Evolutionary conservation across 2,329 filamentous ascomycete genomes (phyloP).

Genomic region (Conoideocrella luteorostrata): DNA sequence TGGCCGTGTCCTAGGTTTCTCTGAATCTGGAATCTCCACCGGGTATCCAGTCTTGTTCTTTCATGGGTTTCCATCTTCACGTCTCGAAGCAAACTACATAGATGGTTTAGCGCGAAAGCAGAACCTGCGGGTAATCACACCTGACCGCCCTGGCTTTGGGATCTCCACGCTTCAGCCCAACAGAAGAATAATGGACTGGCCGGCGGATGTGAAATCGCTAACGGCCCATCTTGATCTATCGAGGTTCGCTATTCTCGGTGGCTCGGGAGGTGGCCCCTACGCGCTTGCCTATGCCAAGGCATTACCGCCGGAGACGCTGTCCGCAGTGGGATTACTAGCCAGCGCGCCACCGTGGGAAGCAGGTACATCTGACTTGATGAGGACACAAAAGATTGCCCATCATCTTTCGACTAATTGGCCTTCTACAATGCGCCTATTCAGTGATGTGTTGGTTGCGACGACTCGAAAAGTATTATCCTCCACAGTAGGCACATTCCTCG

Average conservation of each 20-base stretch:
- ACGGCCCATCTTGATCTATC: conserved; percentile 18
- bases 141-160: conserved; percentile 37
- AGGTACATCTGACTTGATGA: conserved; percentile 23
- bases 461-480: no score
- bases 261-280: no score
- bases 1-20: conserved; percentile 33
- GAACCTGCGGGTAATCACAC: conserved; percentile 27
- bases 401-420: no score
- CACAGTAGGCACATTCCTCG: no score
- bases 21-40: conserved; percentile 27
- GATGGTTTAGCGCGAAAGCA: conserved; percentile 19
- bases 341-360: conserved; percentile 28
- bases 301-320: conserved; percentile 22
- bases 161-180: conserved; percentile 28
- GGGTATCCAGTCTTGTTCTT: conserved; percentile 32
- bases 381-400: conserved; percentile 14
- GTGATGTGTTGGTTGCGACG: no score
- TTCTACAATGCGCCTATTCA: no score
- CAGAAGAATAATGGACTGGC: conserved; percentile 26
- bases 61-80: conserved; percentile 36
- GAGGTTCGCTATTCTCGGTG: conserved; percentile 26
- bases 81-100: conserved; percentile 27
- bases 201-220: conserved; percentile 26
- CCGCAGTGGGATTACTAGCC: conserved; percentile 30
- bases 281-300: no score